Conservation (phyloP, 768 basidiomycete genomes). For the Strobilomyces confusus region DNA sequence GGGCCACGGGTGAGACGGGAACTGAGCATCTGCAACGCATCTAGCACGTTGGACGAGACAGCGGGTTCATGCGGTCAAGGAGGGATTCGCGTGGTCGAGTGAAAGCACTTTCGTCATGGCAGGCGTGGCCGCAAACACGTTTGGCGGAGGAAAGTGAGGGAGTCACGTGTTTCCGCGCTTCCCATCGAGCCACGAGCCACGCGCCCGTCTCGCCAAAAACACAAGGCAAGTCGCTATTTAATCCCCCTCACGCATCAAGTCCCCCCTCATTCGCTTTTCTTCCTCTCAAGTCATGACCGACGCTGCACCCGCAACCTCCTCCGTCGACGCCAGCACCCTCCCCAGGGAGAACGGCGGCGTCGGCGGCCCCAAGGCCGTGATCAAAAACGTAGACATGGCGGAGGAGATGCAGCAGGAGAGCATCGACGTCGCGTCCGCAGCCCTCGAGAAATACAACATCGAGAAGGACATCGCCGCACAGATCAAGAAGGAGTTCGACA, state of each 20-base stretch:
- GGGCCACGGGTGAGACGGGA: background rate
- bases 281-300: slow-evolving; percentile 44
- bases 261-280: background rate
- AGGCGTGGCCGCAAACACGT: background rate
- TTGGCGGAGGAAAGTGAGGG: background rate
- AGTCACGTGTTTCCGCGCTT: slow-evolving; percentile 20
- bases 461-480: slow-evolving; percentile 98
- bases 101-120: background rate
- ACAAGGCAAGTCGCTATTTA: slow-evolving; percentile 32
- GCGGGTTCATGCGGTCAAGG: background rate
- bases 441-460: slow-evolving; percentile 87
- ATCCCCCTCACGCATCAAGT: slow-evolving; percentile 6
- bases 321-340: slow-evolving; percentile 48
- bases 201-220: slow-evolving; percentile 22
- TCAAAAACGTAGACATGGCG: slow-evolving; percentile 95
- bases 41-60: background rate
- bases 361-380: slow-evolving; percentile 72
- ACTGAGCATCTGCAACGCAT: background rate
- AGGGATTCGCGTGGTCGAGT: background rate
- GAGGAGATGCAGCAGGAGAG: slow-evolving; percentile 96
- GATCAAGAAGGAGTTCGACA: slow-evolving; percentile 98
- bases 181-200: slow-evolving; percentile 13
- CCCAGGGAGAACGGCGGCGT: slow-evolving; percentile 36
- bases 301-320: slow-evolving; percentile 55
- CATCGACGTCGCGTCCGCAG: slow-evolving; percentile 81